Evolutionary conservation across 2,329 filamentous ascomycete genomes (phyloP).

Genomic region (Triangularia setosa): DNA sequence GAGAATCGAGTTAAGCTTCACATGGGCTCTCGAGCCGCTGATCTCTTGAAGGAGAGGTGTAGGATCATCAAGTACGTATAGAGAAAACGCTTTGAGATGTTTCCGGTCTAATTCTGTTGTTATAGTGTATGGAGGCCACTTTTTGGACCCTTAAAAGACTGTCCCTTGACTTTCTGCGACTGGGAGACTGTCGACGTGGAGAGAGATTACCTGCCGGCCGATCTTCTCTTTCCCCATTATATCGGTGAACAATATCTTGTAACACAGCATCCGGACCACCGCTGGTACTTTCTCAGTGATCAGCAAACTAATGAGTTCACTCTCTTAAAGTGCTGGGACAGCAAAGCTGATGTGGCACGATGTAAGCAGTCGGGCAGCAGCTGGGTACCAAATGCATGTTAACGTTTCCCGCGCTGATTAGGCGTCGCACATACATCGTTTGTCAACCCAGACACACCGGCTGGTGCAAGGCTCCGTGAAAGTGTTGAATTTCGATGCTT

Average conservation of each 20-base stretch:
- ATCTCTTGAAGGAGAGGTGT: not conserved
- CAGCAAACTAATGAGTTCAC: conserved; percentile 1
- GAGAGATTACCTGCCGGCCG: not conserved
- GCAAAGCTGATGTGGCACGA: not conserved
- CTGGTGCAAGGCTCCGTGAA: not conserved
- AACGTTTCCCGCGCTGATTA: not conserved
- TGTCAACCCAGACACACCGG: not conserved
- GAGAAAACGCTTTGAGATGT: too few species aligned
- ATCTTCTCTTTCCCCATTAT: conserved; percentile 6
- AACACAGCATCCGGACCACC: not conserved
- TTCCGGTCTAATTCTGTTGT: too few species aligned
- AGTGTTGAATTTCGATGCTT: conserved; percentile 6
- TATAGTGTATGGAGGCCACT: conserved; percentile 7
- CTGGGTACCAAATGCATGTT: too few species aligned
- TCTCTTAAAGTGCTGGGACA: conserved; percentile 5
- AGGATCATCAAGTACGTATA: not conserved
- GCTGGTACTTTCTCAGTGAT: conserved; percentile 2
- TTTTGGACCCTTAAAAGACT: conserved; percentile 1
- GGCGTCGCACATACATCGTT: conserved; percentile 3
- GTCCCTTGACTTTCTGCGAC: not conserved
- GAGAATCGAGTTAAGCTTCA: not conserved
- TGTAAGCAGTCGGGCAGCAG: not conserved
- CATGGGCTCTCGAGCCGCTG: not conserved
- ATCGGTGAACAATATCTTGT: not conserved
- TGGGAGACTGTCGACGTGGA: not conserved